Evolutionary conservation across 495 filamentous ascomycete genomes (phyloP).

Genomic region (Bacidia gigantensis): DNA sequence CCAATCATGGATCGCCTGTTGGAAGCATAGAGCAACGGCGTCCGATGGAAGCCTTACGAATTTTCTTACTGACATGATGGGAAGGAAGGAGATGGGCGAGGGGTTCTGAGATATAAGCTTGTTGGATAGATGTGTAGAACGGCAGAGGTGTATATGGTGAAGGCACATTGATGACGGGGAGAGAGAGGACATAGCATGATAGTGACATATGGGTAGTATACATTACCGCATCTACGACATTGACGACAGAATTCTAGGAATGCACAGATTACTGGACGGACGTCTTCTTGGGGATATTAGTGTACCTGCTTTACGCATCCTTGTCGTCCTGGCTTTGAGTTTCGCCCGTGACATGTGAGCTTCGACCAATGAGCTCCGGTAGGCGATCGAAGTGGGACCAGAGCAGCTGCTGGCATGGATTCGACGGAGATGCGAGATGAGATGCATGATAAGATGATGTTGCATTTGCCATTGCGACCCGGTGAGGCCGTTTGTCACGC

Average conservation of each 20-base stretch:
- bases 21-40: conserved; percentile 13
- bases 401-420: not conserved
- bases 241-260: no score
- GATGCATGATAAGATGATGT: not conserved
- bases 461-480: no score
- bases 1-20: conserved; percentile 7
- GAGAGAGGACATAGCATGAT: not conserved
- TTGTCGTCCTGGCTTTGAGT: no score
- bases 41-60: conserved; percentile 3
- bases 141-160: not conserved
- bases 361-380: not conserved
- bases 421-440: not conserved
- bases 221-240: not conserved
- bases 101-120: not conserved
- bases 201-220: not conserved
- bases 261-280: no score
- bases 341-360: not conserved
- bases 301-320: no score
- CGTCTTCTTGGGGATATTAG: no score
- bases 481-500: no score
- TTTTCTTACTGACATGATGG: not conserved
- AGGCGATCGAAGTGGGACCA: not conserved
- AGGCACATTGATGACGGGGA: not conserved
- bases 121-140: not conserved
- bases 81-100: not conserved